Evolutionary conservation across 2,329 filamentous ascomycete species (phyloP), one percentile per base, ranked within the genome.

Genomic region (Davidsoniella virescens): DNA sequence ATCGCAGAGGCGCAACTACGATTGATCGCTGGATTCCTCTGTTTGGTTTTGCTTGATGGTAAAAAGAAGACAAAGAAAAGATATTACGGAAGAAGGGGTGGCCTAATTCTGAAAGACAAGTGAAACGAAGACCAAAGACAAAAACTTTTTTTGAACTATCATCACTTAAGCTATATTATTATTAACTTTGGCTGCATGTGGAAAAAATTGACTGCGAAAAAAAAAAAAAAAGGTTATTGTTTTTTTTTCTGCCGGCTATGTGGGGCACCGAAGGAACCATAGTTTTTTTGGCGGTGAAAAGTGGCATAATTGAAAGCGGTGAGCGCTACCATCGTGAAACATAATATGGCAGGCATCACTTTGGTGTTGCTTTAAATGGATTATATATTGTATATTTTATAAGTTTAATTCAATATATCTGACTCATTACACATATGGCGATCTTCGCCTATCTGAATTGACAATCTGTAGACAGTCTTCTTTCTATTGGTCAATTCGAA

Each of bases 201-300:
- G 23, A 43, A 49, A 33, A 38, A 42, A 5, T 36, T 20, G 8
- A 14, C 18, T 12, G 3, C 20, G 42, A 43, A 43, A 37, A 49
- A 44, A 14, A 18, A 9, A 36, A 41, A 48, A 49, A 33, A 40
- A 20, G 42, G 25, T 20, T 40, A 6, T 10, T 41, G 10, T 12
- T 33, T 33, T 49, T 49, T 45, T 49, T 50, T 53, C 48, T 54
- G 33, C 42, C 42, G 52, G 42, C 29, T 7, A 44, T 47, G 49
- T 50, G 49, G 54, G 52, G 52, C 47, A 42, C 20, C 3, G 20
- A 20, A 20, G 20, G 20, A 39, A 40, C 44, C 40, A 56, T 60
- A 63, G n/a, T n/a, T 65, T 67, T 66, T 70, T 71, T 69, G 61
- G 68, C 68, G 69, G 69, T 70, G 57, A 57, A 48, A 29, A 18